These are phyloP conservation scores for Colletotrichum nymphaeae DNA, from an alignment of 2,329 filamentous ascomycete genomes.

Conservation along the genomic window DNA sequence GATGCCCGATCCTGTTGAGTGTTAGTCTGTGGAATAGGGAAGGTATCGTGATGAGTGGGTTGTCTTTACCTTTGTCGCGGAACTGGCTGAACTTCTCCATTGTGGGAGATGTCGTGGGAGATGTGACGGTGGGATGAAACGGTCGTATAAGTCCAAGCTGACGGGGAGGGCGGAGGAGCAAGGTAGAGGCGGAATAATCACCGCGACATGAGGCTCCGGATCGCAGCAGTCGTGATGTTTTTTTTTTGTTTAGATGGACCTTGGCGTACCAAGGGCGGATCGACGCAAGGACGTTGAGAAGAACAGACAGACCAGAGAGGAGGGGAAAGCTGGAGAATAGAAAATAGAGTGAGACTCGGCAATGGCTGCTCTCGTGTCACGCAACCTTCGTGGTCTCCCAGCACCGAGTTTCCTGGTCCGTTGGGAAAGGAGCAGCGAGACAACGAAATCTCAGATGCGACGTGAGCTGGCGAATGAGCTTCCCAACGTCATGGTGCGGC, in stretches of 20 bases:
- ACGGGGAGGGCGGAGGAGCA: neutral
- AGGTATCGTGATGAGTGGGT: neutral
- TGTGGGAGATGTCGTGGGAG: slow-evolving; percentile 16
- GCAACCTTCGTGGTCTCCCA: neutral
- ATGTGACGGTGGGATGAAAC: neutral
- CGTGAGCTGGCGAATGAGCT: slow-evolving; percentile 29
- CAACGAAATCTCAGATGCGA: slow-evolving; percentile 19
- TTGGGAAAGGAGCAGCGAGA: slow-evolving; percentile 18
- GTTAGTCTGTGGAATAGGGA: neutral
- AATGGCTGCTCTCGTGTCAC: neutral
- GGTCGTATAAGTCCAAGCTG: slow-evolving; percentile 22
- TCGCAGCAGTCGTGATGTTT: neutral
- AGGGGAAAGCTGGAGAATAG: neutral
- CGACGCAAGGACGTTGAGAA: neutral
- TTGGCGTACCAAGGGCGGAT: neutral
- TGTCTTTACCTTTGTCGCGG: slow-evolving; percentile 79
- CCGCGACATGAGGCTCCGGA: slow-evolving; percentile 21
- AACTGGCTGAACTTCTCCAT: slow-evolving; percentile 99
- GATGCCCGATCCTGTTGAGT: slow-evolving; percentile 85
- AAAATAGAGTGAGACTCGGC: neutral
- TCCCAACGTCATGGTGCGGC: slow-evolving; percentile 31
- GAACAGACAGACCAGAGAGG: neutral
- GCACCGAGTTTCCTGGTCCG: slow-evolving; percentile 10
- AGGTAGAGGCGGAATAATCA: neutral
- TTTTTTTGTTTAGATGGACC: neutral